Conservation (phyloP, 495 filamentous ascomycete species). For the Aspergillus affinis region DNA sequence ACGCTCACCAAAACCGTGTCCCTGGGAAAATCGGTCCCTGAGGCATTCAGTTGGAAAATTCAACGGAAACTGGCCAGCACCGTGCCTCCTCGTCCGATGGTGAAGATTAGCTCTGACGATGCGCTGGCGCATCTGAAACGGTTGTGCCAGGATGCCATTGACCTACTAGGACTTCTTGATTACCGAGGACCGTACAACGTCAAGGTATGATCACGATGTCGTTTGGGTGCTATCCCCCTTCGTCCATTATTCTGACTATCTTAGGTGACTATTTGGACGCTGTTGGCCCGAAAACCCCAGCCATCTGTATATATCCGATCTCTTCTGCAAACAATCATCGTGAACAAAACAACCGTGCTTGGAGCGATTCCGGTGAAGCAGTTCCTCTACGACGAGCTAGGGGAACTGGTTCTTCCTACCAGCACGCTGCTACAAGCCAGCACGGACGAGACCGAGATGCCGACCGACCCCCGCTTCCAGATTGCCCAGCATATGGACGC, state of each 20-base stretch:
- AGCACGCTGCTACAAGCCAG: constrained; percentile 67
- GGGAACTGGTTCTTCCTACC: constrained; percentile 70
- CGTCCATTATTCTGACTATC: constrained; percentile 43
- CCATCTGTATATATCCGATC: constrained; percentile 83
- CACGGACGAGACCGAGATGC: constrained; percentile 73
- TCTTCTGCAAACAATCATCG: constrained; percentile 73
- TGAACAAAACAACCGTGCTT: constrained; percentile 65
- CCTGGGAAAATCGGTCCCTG: constrained; percentile 65
- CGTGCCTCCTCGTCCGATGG: constrained; percentile 87
- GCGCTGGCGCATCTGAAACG: constrained; percentile 68
- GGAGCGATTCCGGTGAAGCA: constrained; percentile 67
- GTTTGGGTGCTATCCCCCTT: too few relatives aligned
- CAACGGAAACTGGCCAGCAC: constrained; percentile 88
- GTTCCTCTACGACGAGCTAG: constrained; percentile 77
- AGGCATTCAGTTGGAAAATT: constrained; percentile 85
- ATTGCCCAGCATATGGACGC: constrained; percentile 75
- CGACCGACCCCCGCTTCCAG: constrained; percentile 72
- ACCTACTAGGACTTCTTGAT: constrained; percentile 65
- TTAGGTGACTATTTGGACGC: constrained; percentile 57
- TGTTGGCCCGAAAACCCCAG: constrained; percentile 76
- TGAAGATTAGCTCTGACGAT: constrained; percentile 69
- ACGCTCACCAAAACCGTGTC: constrained; percentile 54
- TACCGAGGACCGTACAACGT: constrained; percentile 68
- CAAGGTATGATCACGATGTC: constrained; percentile 27
- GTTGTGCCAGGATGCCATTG: constrained; percentile 70